A percentile compares a stretch with the other conserved stretches of the same genome.
Conservation (phyloP, 2,329 filamentous ascomycete genomes). For the Zymoseptoria pseudotritici region DNA sequence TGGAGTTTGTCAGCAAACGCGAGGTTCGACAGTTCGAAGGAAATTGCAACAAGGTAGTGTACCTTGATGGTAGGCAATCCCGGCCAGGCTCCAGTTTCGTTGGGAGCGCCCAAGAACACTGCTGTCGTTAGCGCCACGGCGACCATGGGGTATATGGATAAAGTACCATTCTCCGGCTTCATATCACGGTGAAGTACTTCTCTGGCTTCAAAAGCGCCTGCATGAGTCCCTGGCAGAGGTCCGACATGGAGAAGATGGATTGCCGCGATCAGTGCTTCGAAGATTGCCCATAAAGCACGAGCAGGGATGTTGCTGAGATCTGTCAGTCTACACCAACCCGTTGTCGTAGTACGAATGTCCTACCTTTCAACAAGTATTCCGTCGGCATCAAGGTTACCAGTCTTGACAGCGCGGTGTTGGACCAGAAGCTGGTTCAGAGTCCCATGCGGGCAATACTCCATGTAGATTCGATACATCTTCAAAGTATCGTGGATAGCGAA, state of each 20-base stretch:
- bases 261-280: not conserved
- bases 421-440: not conserved
- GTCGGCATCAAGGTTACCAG: not conserved
- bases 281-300: not conserved
- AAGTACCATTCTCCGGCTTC: not conserved
- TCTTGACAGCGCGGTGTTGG: not conserved
- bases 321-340: not conserved
- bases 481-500: conserved; percentile 2
- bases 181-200: not conserved
- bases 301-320: not conserved
- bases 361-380: not conserved
- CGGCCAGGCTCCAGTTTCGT: not conserved
- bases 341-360: no score
- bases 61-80: not conserved
- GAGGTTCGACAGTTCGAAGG: not conserved
- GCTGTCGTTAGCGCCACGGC: not conserved
- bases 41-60: not conserved
- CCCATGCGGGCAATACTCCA: not conserved
- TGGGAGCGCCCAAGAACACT: not conserved
- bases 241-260: not conserved
- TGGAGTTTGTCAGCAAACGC: not conserved
- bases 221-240: not conserved
- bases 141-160: not conserved
- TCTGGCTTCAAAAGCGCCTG: not conserved
- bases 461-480: conserved; percentile 3